These are phyloP conservation scores for Xerocomus amazonicus DNA, from an alignment of 1,284 basidiomycete genomes.

Conservation along the genomic window DNA sequence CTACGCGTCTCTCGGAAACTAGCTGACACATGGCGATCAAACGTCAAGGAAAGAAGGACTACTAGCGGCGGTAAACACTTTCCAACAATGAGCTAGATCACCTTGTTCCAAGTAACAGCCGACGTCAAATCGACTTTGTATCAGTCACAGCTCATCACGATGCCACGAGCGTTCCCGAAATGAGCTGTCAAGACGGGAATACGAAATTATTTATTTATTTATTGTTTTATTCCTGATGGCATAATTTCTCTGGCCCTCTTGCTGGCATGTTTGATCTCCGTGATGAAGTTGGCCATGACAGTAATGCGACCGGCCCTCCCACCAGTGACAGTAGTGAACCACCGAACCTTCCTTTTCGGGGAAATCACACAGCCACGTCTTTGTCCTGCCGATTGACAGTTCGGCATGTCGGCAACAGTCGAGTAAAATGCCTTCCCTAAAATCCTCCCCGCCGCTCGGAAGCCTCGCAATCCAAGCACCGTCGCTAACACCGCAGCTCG, in stretches of 20 bases:
- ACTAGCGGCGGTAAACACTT: conserved; percentile 13
- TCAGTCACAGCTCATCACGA: conserved; percentile 1
- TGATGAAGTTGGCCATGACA: neutral
- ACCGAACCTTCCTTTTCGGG: conserved; percentile 33
- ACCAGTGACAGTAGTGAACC: conserved; percentile 17
- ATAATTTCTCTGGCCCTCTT: neutral
- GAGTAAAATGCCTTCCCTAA: conserved; percentile 42
- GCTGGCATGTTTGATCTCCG: neutral
- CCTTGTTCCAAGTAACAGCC: conserved; percentile 21
- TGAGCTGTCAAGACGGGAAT: conserved; percentile 19
- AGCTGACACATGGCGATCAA: conserved; percentile 29
- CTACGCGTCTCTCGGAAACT: conserved; percentile 20
- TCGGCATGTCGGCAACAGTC: conserved; percentile 26
- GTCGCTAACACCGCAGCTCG: conserved; percentile 51
- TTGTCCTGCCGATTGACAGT: conserved; percentile 23
- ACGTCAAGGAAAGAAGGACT: conserved; percentile 21
- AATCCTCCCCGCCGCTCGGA: conserved; percentile 53
- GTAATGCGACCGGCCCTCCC: neutral
- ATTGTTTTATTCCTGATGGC: neutral
- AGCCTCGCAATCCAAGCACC: conserved; percentile 68
- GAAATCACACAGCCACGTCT: conserved; percentile 18
- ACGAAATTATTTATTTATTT: neutral
- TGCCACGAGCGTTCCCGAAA: conserved; percentile 15
- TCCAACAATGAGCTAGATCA: conserved; percentile 27
- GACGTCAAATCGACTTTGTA: conserved; percentile 22